These are phyloP conservation scores for Candida endomychidarum DNA, from an alignment of 805 yeast genomes.

Conservation along the genomic window DNA sequence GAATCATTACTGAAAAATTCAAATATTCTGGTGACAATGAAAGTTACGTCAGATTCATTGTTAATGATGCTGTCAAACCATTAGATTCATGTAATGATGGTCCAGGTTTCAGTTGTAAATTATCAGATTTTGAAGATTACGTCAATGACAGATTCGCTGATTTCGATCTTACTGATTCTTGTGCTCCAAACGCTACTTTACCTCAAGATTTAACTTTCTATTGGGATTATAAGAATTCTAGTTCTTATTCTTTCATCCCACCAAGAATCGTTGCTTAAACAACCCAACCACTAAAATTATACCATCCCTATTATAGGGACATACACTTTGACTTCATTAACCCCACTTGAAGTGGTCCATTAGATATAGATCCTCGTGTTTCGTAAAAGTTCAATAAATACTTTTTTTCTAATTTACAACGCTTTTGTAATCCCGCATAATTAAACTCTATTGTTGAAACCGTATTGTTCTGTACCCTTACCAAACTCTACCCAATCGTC, in stretches of 20 bases:
- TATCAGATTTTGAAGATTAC: conserved; percentile 32
- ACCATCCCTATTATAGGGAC: too few species aligned
- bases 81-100: conserved; percentile 34
- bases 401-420: too few species aligned
- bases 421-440: too few species aligned
- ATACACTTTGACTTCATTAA: too few species aligned
- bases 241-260: conserved; percentile 14
- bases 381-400: too few species aligned
- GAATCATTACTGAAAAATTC: conserved; percentile 39
- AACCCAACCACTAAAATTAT: too few species aligned
- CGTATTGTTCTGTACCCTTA: too few species aligned
- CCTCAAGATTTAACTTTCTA: conserved; percentile 36
- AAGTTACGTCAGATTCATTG: conserved; percentile 35
- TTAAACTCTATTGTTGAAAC: too few species aligned
- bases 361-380: neutral
- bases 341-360: too few species aligned
- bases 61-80: conserved; percentile 43
- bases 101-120: conserved; percentile 45
- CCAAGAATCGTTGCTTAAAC: conserved; percentile 16
- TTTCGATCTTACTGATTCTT: conserved; percentile 25
- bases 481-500: too few species aligned
- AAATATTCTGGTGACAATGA: conserved; percentile 23
- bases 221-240: conserved; percentile 36
- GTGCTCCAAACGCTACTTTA: conserved; percentile 22
- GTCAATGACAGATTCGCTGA: conserved; percentile 28